Evolutionary conservation across 768 basidiomycete genomes (phyloP), one percentile per base, ranked within the genome.

Genomic region (Butyriboletus loyo): DNA sequence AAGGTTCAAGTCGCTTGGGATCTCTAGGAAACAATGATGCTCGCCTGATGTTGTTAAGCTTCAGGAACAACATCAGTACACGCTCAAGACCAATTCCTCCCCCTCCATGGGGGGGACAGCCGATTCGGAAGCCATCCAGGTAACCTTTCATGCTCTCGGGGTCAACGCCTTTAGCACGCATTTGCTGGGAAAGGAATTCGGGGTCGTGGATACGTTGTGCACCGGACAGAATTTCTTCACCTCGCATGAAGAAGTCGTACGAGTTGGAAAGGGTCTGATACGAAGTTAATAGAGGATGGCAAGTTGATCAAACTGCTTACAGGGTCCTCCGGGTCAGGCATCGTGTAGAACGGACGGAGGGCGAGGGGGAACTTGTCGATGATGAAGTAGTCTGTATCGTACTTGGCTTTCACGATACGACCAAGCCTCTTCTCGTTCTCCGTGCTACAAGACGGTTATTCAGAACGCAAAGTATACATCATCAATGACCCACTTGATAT

Each of bases 171-270:
- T 88, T 90, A 58, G 73, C 76, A 53, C 78, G 79, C 94, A 98
- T 98, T 71, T 89, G 83, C 73, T 91, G 82, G 47, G 76, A 77
- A 55, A 98, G 83, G 48, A 98, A 75, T 11, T 73, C 72, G 6
- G 97, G 82, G 60, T 98, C 93, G 73, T 99, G 97, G 50, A 98
- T 86, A 72, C 97, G 93, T 70, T 99, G 97, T 25, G 96, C 97
- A 15, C 97, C 97, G 4, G 96, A 98, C 36, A 98, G 79, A 65
- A 99, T 98, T 72, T 99, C 97, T 73, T 99, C 94, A 11, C 97
- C 97, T 30, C 97, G 84, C 96, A 99, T 98, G 82, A 99, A 98
- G 75, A 99, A 98, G 74, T 99, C 97, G 72, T 98, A 99, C 22
- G 97, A 98, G 73, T 98, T 98, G 46, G 97, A 98, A 36, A 97